Evolutionary conservation across 108 stramenopile species (phyloP), one percentile per base, ranked within the genome.

Genomic region (Cyclotella sp.): DNA sequence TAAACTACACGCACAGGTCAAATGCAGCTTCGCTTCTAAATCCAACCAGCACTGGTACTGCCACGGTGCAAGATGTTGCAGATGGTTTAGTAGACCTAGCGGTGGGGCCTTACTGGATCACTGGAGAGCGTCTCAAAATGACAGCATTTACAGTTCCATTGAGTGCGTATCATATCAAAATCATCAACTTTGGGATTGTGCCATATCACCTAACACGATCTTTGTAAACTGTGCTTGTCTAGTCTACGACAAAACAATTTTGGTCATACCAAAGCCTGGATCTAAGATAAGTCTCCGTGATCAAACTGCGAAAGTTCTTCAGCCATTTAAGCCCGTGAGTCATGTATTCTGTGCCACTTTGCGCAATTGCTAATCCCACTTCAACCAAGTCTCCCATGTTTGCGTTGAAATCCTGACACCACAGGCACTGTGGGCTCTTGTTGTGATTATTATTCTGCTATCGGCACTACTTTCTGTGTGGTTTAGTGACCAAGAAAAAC

Each of bases 21-120:
- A 68, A 41, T 14, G 41, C 57, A 8, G 51, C 65, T 22, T 3
- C 30, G n/a, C 15, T 59, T 5, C 3, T 46, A 18, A 40, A 68
- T 41, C 67, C 75, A 22, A 5, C 13, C 0, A 66, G 63, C 11
- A 21, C 58, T 10, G 67, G 19, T 11, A 68, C 66, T 34, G 74
- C 74, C 1, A 40, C 53, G 6, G 53, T 75, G 21, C 74, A 65
- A 59, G 74, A 75, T 42, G 39, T 75, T 19, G 44, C 63, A 21
- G 55, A 75, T 66, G 74, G 74, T 7, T 57, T 66, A 53, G 28
- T 66, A 9, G 74, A 75, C 46, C 65, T 75, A 63, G 74, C 74
- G 10, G 22, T 75, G 0, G 74, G 74, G 0, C 74, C 74, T 41
- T 75, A 65, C 42, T 75, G 74, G 74, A 58, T 75, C 9, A 75